Evolutionary conservation across 108 stramenopile genomes (phyloP), one percentile per base, ranked within the genome.

Genomic region (Fragilaria crotonensis): DNA sequence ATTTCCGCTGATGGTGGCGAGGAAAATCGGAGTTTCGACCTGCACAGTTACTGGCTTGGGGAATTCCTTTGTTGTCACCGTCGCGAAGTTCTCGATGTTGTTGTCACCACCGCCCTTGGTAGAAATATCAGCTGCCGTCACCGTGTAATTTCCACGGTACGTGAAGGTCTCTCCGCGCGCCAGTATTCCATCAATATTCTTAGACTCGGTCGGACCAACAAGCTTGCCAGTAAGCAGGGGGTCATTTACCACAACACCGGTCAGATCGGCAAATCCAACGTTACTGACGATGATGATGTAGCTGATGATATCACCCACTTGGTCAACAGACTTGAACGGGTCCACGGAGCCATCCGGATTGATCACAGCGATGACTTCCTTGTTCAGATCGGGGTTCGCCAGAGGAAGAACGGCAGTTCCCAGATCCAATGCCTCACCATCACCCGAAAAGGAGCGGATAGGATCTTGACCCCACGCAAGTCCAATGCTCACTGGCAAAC

Each of bases 381-480:
- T 44, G 17, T 17, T 17, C 14, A 17, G 14, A 9, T 44, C 41
- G 17, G 17, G 41, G 14, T 18, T 27, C 17, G 54, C 27, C 19
- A 56, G 30, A 7, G 54, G 54, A 5, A 33, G 18, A 29, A 56
- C 19, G 7, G 30, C 30, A 7, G 54, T 56, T 30, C 54, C 54
- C 5, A 56, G 5, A 30, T 56, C 54, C 28, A 56, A n/a, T 7
- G 5, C 19, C 9, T 33, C 4, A 20, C 27, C 25, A 5, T 56
- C 54, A 21, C 21, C 23, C 7, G 7, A 7, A 4, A n/a, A 56
- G n/a, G n/a, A n/a, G 7, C 5, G 5, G 19, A 30, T 22, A 22
- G 51, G 54, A 5, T 7, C 25, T 29, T 56, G 54, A 7, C 54
- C 54, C 54, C 54, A 56, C 5, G 54, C 54, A 18, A 56, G 27